These are phyloP conservation scores for Mycena galopus DNA, from an alignment of 768 basidiomycete species.

Conservation along the genomic window DNA sequence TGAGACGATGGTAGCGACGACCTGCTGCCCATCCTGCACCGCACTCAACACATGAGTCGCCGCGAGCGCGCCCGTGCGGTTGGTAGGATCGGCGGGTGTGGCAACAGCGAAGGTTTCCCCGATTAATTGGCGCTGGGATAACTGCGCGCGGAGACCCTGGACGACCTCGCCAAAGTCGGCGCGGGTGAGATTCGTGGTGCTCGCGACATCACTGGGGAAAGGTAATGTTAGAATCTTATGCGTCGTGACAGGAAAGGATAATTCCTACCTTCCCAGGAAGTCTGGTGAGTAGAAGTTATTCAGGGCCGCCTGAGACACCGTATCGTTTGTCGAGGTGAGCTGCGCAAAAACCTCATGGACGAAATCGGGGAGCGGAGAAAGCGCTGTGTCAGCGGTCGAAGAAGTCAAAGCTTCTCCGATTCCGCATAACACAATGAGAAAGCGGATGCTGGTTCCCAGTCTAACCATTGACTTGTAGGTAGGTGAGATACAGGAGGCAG, in stretches of 20 bases:
- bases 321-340: constrained; percentile 2
- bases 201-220: background rate
- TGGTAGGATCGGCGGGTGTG: constrained; percentile 11
- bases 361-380: constrained; percentile 1
- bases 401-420: background rate
- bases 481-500: background rate
- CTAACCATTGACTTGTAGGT: background rate
- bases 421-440: background rate
- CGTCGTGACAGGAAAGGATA: background rate
- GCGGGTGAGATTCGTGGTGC: background rate
- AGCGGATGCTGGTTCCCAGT: background rate
- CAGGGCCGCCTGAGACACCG: background rate
- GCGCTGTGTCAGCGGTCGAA: background rate
- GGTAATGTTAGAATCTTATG: background rate
- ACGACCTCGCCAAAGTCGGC: background rate
- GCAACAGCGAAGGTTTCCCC: background rate
- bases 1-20: background rate
- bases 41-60: constrained; percentile 11
- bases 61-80: background rate
- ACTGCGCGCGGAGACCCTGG: background rate
- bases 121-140: background rate
- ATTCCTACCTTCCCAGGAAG: background rate
- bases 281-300: background rate
- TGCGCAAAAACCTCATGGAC: constrained; percentile 7
- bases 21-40: background rate